Evolutionary conservation across 2,329 filamentous ascomycete genomes (phyloP).

Genomic region (Fusarium continuum): DNA sequence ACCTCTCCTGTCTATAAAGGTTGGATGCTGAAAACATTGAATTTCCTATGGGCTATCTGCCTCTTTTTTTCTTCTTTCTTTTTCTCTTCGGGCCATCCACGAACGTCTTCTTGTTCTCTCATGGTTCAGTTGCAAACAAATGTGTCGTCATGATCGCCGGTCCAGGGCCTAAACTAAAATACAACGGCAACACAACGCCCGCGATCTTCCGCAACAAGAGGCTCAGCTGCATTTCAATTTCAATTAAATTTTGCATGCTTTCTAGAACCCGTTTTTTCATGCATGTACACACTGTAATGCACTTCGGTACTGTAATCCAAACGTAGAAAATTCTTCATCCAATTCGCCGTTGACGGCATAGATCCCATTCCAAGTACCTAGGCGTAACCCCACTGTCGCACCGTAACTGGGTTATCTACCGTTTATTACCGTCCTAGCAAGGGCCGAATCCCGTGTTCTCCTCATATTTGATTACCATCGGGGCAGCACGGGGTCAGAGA

Average conservation of each 20-base stretch:
- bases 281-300: neutral
- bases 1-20: neutral
- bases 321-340: neutral
- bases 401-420: conserved; percentile 13
- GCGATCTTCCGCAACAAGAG: conserved; percentile 21
- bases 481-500: conserved; percentile 29
- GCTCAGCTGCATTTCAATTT: conserved; percentile 24
- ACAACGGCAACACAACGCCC: conserved; percentile 13
- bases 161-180: conserved; percentile 18
- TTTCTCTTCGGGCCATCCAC: neutral
- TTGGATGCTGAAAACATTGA: neutral
- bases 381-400: neutral
- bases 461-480: conserved; percentile 22
- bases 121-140: conserved; percentile 11
- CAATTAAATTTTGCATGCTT: conserved; percentile 14
- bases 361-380: neutral
- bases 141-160: conserved; percentile 42
- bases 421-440: conserved; percentile 15
- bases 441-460: conserved; percentile 4
- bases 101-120: conserved; percentile 3
- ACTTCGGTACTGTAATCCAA: neutral
- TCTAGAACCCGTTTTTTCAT: conserved; percentile 5
- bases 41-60: neutral
- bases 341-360: neutral
- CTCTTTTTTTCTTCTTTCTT: neutral